Percentiles rank a stretch among this genome's conserved stretches.
These are phyloP conservation scores for Paecilomyces niveus DNA, from an alignment of 2,329 filamentous ascomycete species.

Conservation along the genomic window DNA sequence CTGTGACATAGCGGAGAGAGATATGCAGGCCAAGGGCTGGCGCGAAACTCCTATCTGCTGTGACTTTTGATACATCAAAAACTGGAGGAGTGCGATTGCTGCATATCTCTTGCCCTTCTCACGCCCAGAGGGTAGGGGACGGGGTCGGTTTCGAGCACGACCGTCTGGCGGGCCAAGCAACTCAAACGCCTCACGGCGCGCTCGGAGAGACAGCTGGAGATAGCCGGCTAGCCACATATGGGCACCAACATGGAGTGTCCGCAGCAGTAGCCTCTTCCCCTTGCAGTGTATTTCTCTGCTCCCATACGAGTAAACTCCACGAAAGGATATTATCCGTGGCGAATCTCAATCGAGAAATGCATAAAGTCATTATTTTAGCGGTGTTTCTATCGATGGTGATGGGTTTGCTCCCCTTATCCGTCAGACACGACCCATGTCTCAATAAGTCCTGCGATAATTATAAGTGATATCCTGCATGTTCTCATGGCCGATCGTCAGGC, in stretches of 20 bases:
- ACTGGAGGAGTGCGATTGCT: not conserved
- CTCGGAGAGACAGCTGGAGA: not conserved
- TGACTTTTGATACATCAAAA: not conserved
- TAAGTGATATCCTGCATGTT: not conserved
- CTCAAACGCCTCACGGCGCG: not conserved
- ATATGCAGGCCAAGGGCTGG: not conserved
- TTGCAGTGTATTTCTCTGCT: not conserved
- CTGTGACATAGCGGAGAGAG: not conserved
- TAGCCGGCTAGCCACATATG: not conserved
- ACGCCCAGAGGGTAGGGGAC: not conserved
- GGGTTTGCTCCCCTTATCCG: not conserved
- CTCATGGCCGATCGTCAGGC: not conserved
- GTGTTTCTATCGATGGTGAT: not conserved
- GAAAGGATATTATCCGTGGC: not conserved
- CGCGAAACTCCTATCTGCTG: not conserved
- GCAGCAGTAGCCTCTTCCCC: not conserved
- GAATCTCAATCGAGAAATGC: not conserved
- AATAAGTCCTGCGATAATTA: not conserved
- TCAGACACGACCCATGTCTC: not conserved
- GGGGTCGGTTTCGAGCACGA: constrained; percentile 39
- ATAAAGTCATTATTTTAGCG: not conserved
- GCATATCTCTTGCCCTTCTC: not conserved
- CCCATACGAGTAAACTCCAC: not conserved
- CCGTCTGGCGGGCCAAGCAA: constrained; percentile 29
- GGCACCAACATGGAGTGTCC: not conserved